Evolutionary conservation across 148 eudicot species (phyloP).

Genomic region (Fagopyrum esculentum): DNA sequence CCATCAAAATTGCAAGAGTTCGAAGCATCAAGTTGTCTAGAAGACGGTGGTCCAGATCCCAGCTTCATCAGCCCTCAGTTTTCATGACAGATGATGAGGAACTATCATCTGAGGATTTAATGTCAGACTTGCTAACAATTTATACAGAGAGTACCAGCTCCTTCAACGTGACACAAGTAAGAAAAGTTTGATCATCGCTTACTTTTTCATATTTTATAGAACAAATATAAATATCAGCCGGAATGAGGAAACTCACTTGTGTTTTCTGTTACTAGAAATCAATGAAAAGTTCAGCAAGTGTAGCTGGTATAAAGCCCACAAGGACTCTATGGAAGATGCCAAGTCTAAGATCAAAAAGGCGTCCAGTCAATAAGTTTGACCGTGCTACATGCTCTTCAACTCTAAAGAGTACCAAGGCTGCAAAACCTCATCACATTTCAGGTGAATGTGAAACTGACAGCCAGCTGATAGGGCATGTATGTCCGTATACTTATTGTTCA

Average conservation of each 20-base stretch:
- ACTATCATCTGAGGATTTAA: background rate
- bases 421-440: conserved; percentile 32
- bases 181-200: background rate
- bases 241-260: conserved; percentile 12
- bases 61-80: conserved; percentile 22
- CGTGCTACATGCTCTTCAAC: conserved; percentile 76
- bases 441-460: conserved; percentile 36
- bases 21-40: conserved; percentile 32
- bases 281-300: conserved; percentile 27
- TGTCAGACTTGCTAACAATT: conserved; percentile 7
- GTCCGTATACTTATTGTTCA: conserved; percentile 77
- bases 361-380: conserved; percentile 23
- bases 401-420: conserved; percentile 51
- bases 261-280: conserved; percentile 24
- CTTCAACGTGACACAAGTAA: conserved; percentile 20
- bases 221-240: background rate
- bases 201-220: background rate
- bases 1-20: conserved; percentile 30
- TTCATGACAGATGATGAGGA: conserved; percentile 15
- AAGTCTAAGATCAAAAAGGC: conserved; percentile 49
- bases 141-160: too few relatives aligned
- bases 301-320: conserved; percentile 42
- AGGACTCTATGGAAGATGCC: conserved; percentile 46
- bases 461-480: conserved; percentile 41
- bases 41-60: conserved; percentile 32